Percentiles rank a stretch among this genome's conserved stretches.
phyloP scores from a whole-genome alignment of 495 filamentous ascomycete species.

The Gamarada debralockiae region DNA sequence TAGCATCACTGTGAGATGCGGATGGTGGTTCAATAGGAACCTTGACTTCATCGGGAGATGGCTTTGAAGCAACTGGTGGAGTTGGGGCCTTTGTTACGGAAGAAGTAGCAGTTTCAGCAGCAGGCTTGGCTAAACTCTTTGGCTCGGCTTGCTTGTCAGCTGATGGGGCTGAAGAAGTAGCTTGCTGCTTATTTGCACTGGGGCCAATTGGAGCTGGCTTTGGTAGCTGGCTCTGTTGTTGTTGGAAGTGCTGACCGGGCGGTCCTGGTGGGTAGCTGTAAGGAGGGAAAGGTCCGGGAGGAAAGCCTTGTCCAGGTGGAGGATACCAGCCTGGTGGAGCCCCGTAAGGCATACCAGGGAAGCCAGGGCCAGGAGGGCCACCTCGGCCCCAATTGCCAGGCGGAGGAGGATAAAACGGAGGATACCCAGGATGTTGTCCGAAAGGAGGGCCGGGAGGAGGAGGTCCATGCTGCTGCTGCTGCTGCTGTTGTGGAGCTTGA shows the following conservation, averaged over 20 bases:
- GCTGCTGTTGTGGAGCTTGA: constrained; percentile 6
- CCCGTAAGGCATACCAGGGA: constrained; percentile 55
- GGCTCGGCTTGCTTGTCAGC: constrained; percentile 27
- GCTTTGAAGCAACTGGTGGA: constrained; percentile 67
- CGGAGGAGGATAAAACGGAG: constrained; percentile 45
- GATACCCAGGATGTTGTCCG: constrained; percentile 41
- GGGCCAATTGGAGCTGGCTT: constrained; percentile 55
- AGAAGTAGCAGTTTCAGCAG: constrained; percentile 20
- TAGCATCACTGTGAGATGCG: constrained; percentile 28
- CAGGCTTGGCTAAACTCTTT: constrained; percentile 24
- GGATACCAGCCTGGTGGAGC: constrained; percentile 76
- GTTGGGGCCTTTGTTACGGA: constrained; percentile 31
- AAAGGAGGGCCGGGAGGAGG: constrained; percentile 54
- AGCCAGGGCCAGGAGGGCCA: constrained; percentile 60
- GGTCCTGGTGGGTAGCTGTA: constrained; percentile 49
- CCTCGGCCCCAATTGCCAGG: constrained; percentile 52
- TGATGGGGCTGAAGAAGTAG: constrained; percentile 29
- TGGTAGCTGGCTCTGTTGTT: constrained; percentile 30
- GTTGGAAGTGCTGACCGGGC: constrained; percentile 39
- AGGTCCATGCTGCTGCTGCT: constrained; percentile 33
- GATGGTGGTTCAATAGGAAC: constrained; percentile 38
- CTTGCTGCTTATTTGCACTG: constrained; percentile 42
- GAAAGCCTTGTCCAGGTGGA: constrained; percentile 76
- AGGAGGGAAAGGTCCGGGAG: constrained; percentile 42
- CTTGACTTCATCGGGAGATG: constrained; percentile 46